Base-by-base conservation (phyloP, 2,329 filamentous ascomycete genomes). In the Aspergillus chevalieri region DNA sequence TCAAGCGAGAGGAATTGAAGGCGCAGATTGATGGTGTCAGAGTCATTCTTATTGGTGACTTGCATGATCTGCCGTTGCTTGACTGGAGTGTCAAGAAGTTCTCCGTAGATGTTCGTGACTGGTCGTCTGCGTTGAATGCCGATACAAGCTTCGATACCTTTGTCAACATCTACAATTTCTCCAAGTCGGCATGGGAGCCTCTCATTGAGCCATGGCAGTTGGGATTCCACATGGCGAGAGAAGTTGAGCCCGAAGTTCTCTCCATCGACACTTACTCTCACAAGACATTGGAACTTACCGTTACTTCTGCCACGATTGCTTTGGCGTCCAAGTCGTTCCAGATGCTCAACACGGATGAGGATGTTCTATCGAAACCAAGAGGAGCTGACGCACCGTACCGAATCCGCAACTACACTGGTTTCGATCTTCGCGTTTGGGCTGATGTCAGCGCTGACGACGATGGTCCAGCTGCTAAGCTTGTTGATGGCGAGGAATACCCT, bases 121-220 rank as follows among this genome's bases (percentile, higher is more conserved):
- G 93, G 93, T 92, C 92, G 1, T 85, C 84, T 4, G 86, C 85
- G 19, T 78, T 98, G 68, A 90, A 85, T 61, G 92, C 89, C 0
- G 89, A 96, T 64, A 87, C 89, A 0, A 86, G 83, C n/a, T 84
- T 98, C 44, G 89, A 96, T 54, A 89, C 92, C 56, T 95, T 95
- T 68, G 82, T 94, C 60, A 98, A 97, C 62, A 86, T 98, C 22
- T 98, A 95, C 77, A 98, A 98, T 70, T 98, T 98, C 71, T 93
- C 93, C 12, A 98, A 98, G 68, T 98, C 93, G 0, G 89, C 90
- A 3, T 98, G 93, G 93, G 93, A 98, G 67, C 93, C 93, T 3
- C 73, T 98, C 30, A 83, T 98, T 22, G 93, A 98, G 66, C 94
- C 94, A 6, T 98, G 93, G 93, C 84, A 92, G 57, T 78, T 97